Conservation (phyloP, 2,329 filamentous ascomycete genomes). For the Ascochyta pisi region DNA sequence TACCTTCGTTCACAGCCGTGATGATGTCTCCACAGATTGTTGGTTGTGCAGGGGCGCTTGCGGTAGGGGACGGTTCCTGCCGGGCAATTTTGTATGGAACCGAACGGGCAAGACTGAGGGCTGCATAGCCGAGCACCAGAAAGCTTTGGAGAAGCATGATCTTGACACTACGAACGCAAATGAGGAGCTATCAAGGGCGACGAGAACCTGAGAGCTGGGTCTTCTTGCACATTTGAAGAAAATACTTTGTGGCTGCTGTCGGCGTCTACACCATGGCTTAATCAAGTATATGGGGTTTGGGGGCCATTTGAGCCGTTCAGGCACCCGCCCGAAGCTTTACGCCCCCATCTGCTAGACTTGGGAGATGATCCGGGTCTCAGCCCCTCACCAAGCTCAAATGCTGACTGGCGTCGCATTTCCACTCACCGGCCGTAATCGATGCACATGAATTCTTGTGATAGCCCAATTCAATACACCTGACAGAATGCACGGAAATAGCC, state of each 20-base stretch:
- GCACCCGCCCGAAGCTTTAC: not conserved
- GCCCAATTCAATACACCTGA: not conserved
- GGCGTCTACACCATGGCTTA: not conserved
- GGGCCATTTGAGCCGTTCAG: slow-evolving; percentile 3
- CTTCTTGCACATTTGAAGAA: not conserved
- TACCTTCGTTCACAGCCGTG: slow-evolving; percentile 15
- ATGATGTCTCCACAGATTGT: slow-evolving; percentile 25
- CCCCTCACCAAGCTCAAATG: not conserved
- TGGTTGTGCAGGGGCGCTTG: slow-evolving; percentile 9
- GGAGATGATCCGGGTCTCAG: not conserved
- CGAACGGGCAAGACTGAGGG: slow-evolving; percentile 7
- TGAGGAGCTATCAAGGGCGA: not conserved
- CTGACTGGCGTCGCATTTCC: not conserved
- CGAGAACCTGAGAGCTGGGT: not conserved
- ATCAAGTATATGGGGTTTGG: not conserved
- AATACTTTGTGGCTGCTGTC: not conserved
- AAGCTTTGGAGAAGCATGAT: not conserved
- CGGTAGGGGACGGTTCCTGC: slow-evolving; percentile 20
- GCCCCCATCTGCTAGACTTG: not conserved
- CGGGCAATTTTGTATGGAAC: slow-evolving; percentile 14
- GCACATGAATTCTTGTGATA: not conserved
- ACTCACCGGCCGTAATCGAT: not conserved
- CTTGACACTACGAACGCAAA: not conserved
- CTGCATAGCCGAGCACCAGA: slow-evolving; percentile 1
- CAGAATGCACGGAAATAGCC: not conserved